A percentile compares a stretch with the other conserved stretches of the same genome.
Evolutionary conservation across 116 monocot species (phyloP).

Genomic region (Thalassia testudinum): DNA sequence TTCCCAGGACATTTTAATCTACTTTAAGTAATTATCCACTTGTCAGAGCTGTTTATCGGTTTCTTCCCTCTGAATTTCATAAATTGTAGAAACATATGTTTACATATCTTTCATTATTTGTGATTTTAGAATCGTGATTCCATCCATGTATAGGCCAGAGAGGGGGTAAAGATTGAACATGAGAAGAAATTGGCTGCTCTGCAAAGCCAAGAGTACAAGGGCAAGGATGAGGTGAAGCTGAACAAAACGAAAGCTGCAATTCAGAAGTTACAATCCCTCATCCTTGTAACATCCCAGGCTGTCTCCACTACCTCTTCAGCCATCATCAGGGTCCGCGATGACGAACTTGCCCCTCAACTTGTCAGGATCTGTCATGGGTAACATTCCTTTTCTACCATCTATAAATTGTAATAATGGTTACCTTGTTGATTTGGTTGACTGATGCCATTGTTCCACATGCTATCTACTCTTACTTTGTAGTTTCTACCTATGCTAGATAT

Average conservation of each 20-base stretch:
- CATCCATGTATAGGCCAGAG: slow-evolving; percentile 45
- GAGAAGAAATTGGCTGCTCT: slow-evolving; percentile 75
- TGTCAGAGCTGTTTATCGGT: too few species aligned
- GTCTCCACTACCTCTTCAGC: slow-evolving; percentile 88
- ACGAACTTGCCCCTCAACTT: slow-evolving; percentile 87
- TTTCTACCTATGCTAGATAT: too few species aligned
- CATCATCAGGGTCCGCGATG: slow-evolving; percentile 67
- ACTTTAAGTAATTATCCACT: too few species aligned
- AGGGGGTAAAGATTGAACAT: slow-evolving; percentile 80
- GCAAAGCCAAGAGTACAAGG: slow-evolving; percentile 75
- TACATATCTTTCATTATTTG: too few species aligned
- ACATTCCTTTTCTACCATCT: neutral
- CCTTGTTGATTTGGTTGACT: too few species aligned
- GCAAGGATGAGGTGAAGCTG: slow-evolving; percentile 56
- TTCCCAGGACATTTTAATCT: too few species aligned
- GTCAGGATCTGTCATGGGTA: slow-evolving; percentile 75
- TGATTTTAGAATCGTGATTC: too few species aligned
- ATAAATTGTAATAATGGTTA: too few species aligned
- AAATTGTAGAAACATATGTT: too few species aligned
- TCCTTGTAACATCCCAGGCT: slow-evolving; percentile 85
- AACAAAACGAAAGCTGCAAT: slow-evolving; percentile 80
- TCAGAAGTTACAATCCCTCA: slow-evolving; percentile 61
- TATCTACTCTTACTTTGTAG: too few species aligned
- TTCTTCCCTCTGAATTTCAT: too few species aligned
- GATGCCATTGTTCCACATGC: too few species aligned